Conservation (phyloP, 1,139 yeast species). For the Pneumocystis murina region DNA sequence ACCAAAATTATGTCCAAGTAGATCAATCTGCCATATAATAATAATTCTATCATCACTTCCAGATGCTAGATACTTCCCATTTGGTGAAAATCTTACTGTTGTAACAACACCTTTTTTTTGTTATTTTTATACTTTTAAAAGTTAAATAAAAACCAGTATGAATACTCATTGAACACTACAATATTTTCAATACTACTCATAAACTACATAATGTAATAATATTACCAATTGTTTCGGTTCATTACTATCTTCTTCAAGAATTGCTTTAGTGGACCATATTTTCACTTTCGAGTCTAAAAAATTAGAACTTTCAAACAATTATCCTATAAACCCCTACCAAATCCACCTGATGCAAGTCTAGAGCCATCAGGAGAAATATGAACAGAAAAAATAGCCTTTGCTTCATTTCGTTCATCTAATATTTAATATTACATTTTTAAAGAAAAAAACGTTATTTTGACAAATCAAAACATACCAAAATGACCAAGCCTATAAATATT, state of each 20-base stretch:
- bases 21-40: conserved; percentile 85
- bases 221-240: conserved; percentile 35
- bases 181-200: not conserved
- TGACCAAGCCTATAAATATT: not conserved
- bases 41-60: conserved; percentile 92
- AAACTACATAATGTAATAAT: not conserved
- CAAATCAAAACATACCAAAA: not conserved
- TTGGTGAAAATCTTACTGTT: conserved; percentile 79
- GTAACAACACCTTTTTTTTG: conserved; percentile 63
- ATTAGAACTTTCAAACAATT: not conserved
- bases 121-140: not conserved
- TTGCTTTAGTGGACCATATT: conserved; percentile 67
- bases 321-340: conserved; percentile 21
- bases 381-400: conserved; percentile 49
- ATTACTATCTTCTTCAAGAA: conserved; percentile 22
- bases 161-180: conserved; percentile 54
- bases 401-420: conserved; percentile 1
- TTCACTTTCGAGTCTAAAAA: conserved; percentile 65
- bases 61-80: conserved; percentile 76
- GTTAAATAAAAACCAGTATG: conserved; percentile 32
- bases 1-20: conserved; percentile 25
- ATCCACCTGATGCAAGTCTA: conserved; percentile 83
- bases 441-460: not conserved
- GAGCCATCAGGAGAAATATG: conserved; percentile 69
- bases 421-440: not conserved